Evolutionary conservation across 805 yeast genomes (phyloP).

Genomic region (Schwanniomyces yamadae): DNA sequence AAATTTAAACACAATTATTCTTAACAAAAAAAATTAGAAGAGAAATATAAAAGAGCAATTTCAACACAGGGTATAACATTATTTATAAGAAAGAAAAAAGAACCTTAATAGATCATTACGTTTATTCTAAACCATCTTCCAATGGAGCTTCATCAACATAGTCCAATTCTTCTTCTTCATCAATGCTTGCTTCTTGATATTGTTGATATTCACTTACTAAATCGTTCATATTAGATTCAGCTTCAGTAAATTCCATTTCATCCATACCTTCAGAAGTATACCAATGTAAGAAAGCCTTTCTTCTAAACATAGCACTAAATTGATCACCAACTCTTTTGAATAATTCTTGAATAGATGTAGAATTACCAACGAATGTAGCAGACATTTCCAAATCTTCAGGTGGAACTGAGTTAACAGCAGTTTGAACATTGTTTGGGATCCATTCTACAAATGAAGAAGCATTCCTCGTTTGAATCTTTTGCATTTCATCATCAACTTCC

Average conservation of each 20-base stretch:
- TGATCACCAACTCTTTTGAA: conserved; percentile 88
- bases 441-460: conserved; percentile 87
- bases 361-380: conserved; percentile 91
- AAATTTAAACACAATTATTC: conserved; percentile 5
- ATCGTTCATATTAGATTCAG: conserved; percentile 88
- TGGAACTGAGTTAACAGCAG: conserved; percentile 89
- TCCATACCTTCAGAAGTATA: conserved; percentile 96
- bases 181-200: conserved; percentile 80
- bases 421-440: conserved; percentile 95
- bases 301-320: conserved; percentile 87
- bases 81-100: conserved; percentile 6
- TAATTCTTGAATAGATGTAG: conserved; percentile 88
- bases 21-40: conserved; percentile 4
- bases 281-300: conserved; percentile 96
- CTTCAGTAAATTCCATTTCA: conserved; percentile 90
- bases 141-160: conserved; percentile 64
- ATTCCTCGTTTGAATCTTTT: conserved; percentile 76
- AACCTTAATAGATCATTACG: conserved; percentile 6
- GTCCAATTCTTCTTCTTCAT: conserved; percentile 74
- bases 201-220: conserved; percentile 87
- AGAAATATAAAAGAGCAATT: conserved; percentile 5
- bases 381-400: conserved; percentile 84
- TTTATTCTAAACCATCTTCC: conserved; percentile 49
- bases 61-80: conserved; percentile 7
- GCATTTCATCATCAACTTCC: conserved; percentile 94